Conservation (phyloP, 208 protist species). For the Phytomonas serpens region DNA sequence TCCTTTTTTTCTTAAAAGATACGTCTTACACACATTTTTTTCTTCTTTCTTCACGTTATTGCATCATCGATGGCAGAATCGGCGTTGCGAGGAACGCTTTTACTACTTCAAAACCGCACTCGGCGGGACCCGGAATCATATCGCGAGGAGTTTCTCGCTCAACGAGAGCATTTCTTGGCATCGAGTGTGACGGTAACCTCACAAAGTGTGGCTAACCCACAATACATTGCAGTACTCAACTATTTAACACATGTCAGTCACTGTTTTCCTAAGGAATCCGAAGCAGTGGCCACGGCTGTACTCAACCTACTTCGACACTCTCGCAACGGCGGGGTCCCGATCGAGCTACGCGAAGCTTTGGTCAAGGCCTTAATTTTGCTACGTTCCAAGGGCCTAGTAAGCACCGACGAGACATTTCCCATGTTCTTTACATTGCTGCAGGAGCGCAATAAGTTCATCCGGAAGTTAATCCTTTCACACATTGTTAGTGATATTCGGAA, state of each 20-base stretch:
- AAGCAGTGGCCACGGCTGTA: slow-evolving; percentile 73
- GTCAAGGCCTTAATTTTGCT: slow-evolving; percentile 93
- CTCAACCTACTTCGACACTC: slow-evolving; percentile 62
- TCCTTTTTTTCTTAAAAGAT: slow-evolving; percentile 8
- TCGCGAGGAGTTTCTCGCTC: slow-evolving; percentile 92
- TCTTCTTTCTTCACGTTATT: slow-evolving; percentile 9
- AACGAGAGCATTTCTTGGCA: slow-evolving; percentile 93
- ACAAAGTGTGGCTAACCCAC: slow-evolving; percentile 79
- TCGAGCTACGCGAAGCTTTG: slow-evolving; percentile 75
- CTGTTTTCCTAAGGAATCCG: slow-evolving; percentile 87
- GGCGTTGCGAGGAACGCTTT: slow-evolving; percentile 86
- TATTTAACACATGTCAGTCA: slow-evolving; percentile 84
- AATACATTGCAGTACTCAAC: slow-evolving; percentile 74
- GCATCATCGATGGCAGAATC: slow-evolving; percentile 38
- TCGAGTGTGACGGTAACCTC: slow-evolving; percentile 85
- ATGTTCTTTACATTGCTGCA: slow-evolving; percentile 95
- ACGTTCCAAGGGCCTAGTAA: slow-evolving; percentile 87
- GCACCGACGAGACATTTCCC: slow-evolving; percentile 80
- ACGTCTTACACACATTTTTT: slow-evolving; percentile 9
- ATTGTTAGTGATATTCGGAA: slow-evolving; percentile 94
- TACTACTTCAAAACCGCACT: slow-evolving; percentile 94
- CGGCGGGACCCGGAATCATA: slow-evolving; percentile 94
- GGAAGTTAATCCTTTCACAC: slow-evolving; percentile 83
- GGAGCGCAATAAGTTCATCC: slow-evolving; percentile 91
- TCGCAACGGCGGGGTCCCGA: slow-evolving; percentile 56